phyloP scores from a whole-genome alignment of 1,284 basidiomycete genomes.

The Ceratobasidium theobromae region DNA sequence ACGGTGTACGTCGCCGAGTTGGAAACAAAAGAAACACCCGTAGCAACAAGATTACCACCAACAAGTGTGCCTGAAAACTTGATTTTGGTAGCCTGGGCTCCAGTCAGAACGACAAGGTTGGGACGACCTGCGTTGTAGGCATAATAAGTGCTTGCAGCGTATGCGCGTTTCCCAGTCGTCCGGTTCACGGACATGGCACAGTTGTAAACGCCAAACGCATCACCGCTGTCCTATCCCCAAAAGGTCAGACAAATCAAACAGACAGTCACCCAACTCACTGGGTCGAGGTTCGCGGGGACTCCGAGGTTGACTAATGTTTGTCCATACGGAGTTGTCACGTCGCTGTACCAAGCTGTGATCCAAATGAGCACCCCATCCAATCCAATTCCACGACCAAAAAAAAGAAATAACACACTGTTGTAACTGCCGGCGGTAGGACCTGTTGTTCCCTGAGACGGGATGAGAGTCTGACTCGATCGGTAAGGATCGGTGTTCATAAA shows the following conservation, averaged over 20 bases:
- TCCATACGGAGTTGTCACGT: slow-evolving; percentile 34
- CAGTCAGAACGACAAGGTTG: slow-evolving; percentile 40
- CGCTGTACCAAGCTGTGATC: slow-evolving; percentile 35
- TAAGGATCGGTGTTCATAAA: slow-evolving; percentile 39
- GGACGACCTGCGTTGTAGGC: slow-evolving; percentile 36
- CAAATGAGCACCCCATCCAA: slow-evolving; percentile 35
- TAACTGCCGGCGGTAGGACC: slow-evolving; percentile 42
- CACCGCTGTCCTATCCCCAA: slow-evolving; percentile 9
- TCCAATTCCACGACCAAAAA: no score
- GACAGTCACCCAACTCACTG: slow-evolving; percentile 18
- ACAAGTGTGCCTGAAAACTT: slow-evolving; percentile 39
- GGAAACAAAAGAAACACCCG: slow-evolving; percentile 40
- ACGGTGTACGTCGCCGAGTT: slow-evolving; percentile 39
- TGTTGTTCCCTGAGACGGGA: slow-evolving; percentile 39
- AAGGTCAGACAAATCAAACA: not conserved
- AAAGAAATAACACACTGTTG: slow-evolving; percentile 39
- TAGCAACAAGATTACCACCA: slow-evolving; percentile 34
- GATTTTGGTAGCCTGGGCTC: slow-evolving; percentile 40
- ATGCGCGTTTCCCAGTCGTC: slow-evolving; percentile 41
- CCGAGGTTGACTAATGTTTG: slow-evolving; percentile 18
- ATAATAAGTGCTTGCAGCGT: slow-evolving; percentile 42
- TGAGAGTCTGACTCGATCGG: slow-evolving; percentile 37
- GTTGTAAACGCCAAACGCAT: slow-evolving; percentile 31
- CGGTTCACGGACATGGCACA: slow-evolving; percentile 36
- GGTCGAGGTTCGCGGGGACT: slow-evolving; percentile 27